A percentile compares a stretch with the other conserved stretches of the same genome.
These are phyloP conservation scores for Desmodesmus armatus DNA, from an alignment of 139 green algal species.

Conservation along the genomic window DNA sequence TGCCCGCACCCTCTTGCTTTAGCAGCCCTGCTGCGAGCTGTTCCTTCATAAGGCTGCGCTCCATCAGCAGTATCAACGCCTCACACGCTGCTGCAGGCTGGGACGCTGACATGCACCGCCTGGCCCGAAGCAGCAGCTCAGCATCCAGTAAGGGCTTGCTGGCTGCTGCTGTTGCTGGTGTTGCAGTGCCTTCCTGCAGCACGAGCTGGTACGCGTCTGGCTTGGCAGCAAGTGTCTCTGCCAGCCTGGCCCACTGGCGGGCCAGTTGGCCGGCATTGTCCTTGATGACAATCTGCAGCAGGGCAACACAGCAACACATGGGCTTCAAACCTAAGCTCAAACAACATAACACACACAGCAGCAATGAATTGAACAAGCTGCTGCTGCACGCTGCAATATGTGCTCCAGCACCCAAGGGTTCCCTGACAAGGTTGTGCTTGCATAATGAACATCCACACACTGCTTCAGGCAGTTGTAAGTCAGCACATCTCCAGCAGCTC, in stretches of 20 bases:
- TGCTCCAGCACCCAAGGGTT: too few relatives aligned
- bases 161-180: not conserved
- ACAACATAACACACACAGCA: too few relatives aligned
- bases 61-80: constrained; percentile 24
- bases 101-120: not conserved
- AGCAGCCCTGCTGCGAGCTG: constrained; percentile 31
- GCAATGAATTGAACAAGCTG: too few relatives aligned
- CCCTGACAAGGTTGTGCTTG: too few relatives aligned
- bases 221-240: not conserved
- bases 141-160: not conserved
- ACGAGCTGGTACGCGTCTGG: constrained; percentile 20
- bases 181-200: not conserved
- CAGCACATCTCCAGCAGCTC: too few relatives aligned
- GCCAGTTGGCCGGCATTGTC: not conserved
- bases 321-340: too few relatives aligned
- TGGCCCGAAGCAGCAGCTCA: constrained; percentile 12
- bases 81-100: not conserved
- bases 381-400: too few relatives aligned
- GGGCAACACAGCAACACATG: too few relatives aligned
- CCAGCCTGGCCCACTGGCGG: not conserved
- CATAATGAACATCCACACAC: too few relatives aligned
- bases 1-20: not conserved
- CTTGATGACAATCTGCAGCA: not conserved
- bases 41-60: constrained; percentile 29
- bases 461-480: too few relatives aligned